phyloP scores from a whole-genome alignment of 768 basidiomycete genomes.

The Tephrocybe sp. region DNA sequence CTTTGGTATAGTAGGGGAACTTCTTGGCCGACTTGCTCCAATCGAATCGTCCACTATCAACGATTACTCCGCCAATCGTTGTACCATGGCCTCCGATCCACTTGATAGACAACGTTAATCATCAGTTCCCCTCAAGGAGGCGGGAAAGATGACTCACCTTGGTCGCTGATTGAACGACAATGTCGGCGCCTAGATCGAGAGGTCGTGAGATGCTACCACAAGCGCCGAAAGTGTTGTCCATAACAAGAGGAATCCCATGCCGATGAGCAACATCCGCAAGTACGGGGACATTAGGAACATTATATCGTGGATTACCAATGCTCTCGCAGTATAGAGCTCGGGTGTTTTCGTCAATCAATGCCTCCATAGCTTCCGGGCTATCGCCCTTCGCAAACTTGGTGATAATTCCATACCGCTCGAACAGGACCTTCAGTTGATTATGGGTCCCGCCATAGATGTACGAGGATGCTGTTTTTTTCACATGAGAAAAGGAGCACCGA shows the following conservation, averaged over 20 bases:
- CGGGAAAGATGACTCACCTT: neutral
- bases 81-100: constrained; percentile 73
- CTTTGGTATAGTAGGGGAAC: constrained; percentile 31
- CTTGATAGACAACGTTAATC: constrained; percentile 38
- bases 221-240: constrained; percentile 64
- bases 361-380: constrained; percentile 44
- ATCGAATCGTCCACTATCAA: constrained; percentile 62
- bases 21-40: constrained; percentile 45
- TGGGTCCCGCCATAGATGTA: constrained; percentile 41
- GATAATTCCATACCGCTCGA: constrained; percentile 42
- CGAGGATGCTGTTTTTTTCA: constrained; percentile 5
- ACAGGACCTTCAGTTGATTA: constrained; percentile 54
- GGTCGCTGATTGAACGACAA: constrained; percentile 30
- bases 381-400: constrained; percentile 52
- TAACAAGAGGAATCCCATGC: constrained; percentile 56
- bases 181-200: constrained; percentile 26
- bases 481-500: neutral
- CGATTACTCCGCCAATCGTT: constrained; percentile 59
- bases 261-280: constrained; percentile 65
- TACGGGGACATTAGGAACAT: constrained; percentile 47
- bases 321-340: constrained; percentile 57
- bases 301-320: constrained; percentile 62
- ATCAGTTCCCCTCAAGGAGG: constrained; percentile 29
- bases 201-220: constrained; percentile 42
- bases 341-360: constrained; percentile 57